These are phyloP conservation scores for Dictyostelium capitatum DNA, from an alignment of 78 protist genomes.

Conservation along the genomic window DNA sequence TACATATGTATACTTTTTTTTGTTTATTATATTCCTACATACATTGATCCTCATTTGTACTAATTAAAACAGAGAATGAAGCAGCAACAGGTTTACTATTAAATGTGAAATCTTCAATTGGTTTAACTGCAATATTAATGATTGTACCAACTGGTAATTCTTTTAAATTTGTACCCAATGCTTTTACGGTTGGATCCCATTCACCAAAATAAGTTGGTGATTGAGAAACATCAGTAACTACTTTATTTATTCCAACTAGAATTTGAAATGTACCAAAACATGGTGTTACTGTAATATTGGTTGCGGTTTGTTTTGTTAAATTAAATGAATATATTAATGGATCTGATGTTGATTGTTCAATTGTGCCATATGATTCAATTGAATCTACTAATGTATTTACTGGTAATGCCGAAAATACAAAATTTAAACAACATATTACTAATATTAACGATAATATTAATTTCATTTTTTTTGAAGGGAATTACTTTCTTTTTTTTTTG, in stretches of 20 bases:
- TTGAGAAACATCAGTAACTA: not conserved
- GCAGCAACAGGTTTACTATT: not conserved
- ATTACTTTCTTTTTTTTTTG: not conserved
- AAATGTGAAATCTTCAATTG: not conserved
- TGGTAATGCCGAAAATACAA: too few relatives aligned
- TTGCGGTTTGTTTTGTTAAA: not conserved
- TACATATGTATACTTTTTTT: not conserved
- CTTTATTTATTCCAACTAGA: not conserved
- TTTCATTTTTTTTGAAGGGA: not conserved
- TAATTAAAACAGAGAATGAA: not conserved
- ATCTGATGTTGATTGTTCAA: not conserved
- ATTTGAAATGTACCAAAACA: constrained; percentile 35
- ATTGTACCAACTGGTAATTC: not conserved
- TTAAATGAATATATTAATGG: not conserved
- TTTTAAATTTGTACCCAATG: constrained; percentile 7
- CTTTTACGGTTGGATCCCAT: constrained; percentile 17
- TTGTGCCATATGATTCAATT: not conserved
- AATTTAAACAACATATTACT: too few relatives aligned
- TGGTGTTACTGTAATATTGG: not conserved
- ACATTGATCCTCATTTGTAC: not conserved
- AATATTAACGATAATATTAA: not conserved
- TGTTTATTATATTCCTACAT: not conserved
- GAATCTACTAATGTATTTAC: not conserved
- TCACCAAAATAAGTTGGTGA: not conserved
- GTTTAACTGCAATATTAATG: not conserved